Evolutionary conservation across 1,284 basidiomycete genomes (phyloP), one percentile per base, ranked within the genome.

Genomic region (Phellopilus nigrolimitatus): DNA sequence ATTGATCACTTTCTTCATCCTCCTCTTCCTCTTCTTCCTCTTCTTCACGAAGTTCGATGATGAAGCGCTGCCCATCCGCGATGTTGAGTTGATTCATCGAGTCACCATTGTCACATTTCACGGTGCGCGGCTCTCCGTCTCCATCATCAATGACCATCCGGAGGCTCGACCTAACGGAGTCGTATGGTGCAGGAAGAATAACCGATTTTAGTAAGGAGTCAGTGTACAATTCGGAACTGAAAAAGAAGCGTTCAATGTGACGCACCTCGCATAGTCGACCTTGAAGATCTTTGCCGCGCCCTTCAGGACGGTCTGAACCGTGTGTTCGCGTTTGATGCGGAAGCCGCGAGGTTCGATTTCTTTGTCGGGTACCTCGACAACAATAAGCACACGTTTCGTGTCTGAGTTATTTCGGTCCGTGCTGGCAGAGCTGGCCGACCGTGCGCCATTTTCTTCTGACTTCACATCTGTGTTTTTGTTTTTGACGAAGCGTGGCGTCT

Each of bases 211-310:
- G 33, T n/a, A 36, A 30, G 33, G 33, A 7, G 15, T n/a, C 1
- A 10, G 34, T 37, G n/a, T 2, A 37, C 7, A n/a, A 37, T n/a
- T n/a, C n/a, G n/a, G n/a, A n/a, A n/a, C n/a, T n/a, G n/a, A n/a
- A n/a, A n/a, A n/a, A n/a, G n/a, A n/a, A n/a, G n/a, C n/a, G n/a
- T n/a, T n/a, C n/a, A n/a, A n/a, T n/a, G 10, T 17, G 22, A 47
- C 47, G 19, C 15, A 54, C 52, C 39, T 54, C 13, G 40, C 30
- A 25, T 49, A 46, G 21, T 54, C 52, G 19, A 54, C 33, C 39
- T 45, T 44, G 22, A 54, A 49, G 10, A 37, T 42, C 31, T 54
- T 54, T 15, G 40, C 44, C 22, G 47, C 52, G n/a, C 51, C 52
- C 24, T 49, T 49, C 25, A 54, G 47, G 28, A 54, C 52, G 13